These are phyloP conservation scores for Metschnikowia santaceciliae DNA, from an alignment of 805 yeast genomes.

Conservation along the genomic window DNA sequence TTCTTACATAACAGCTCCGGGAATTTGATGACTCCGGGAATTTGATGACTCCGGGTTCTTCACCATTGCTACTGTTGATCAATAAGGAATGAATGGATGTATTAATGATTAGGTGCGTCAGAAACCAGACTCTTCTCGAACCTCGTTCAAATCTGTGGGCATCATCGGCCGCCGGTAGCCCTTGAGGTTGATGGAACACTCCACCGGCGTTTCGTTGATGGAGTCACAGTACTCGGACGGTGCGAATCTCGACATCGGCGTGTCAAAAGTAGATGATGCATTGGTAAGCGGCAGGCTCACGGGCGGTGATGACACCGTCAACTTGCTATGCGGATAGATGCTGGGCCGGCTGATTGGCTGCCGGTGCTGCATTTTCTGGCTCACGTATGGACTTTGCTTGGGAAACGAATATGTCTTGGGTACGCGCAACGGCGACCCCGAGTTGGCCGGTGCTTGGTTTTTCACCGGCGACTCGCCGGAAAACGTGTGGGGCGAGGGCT, in stretches of 20 bases:
- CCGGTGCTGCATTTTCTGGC: neutral
- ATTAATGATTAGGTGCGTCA: neutral
- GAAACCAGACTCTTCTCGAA: conserved; percentile 6
- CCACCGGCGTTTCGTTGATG: conserved; percentile 38
- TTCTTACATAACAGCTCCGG: no score
- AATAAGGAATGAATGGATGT: neutral
- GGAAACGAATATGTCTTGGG: conserved; percentile 4
- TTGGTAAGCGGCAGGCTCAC: conserved; percentile 34
- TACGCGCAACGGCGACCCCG: neutral
- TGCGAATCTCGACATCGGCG: conserved; percentile 19
- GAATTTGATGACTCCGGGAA: no score
- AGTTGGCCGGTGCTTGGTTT: neutral
- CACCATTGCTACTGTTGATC: no score
- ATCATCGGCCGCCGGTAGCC: neutral
- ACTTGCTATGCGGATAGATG: conserved; percentile 6
- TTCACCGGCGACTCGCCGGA: neutral
- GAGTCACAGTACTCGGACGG: conserved; percentile 28
- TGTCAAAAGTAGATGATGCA: conserved; percentile 14
- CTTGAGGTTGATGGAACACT: conserved; percentile 24
- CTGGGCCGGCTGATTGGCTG: conserved; percentile 8
- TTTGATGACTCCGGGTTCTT: no score
- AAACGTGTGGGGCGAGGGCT: neutral
- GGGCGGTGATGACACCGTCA: conserved; percentile 26
- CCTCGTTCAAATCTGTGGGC: conserved; percentile 8
- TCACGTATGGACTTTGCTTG: neutral